A percentile compares a stretch with the other conserved stretches of the same genome.
Conservation (phyloP, 2,329 filamentous ascomycete genomes). For the Sordariomycetes sp. region DNA sequence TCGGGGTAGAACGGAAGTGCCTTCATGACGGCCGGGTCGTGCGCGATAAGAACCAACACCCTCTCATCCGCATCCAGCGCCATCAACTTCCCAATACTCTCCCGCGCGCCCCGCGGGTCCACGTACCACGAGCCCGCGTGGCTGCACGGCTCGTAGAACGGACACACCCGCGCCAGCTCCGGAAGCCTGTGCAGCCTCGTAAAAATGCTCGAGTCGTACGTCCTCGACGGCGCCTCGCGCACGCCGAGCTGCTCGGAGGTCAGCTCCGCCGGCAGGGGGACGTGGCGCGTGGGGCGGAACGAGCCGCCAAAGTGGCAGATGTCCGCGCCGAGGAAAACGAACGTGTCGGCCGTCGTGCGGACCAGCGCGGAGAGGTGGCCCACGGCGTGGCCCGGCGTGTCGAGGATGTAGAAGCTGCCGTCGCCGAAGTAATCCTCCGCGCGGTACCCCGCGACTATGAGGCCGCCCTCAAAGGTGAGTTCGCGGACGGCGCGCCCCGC, state of each 20-base stretch:
- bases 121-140: conserved; percentile 9
- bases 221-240: neutral
- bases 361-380: conserved; percentile 18
- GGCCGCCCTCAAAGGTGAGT: conserved; percentile 6
- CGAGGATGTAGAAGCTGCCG: conserved; percentile 13
- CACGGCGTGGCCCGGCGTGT: conserved; percentile 12
- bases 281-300: conserved; percentile 20
- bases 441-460: conserved; percentile 15
- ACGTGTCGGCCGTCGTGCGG: conserved; percentile 23
- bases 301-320: conserved; percentile 27
- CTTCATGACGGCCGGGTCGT: conserved; percentile 8
- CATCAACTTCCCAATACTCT: conserved; percentile 6
- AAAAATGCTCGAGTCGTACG: neutral
- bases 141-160: conserved; percentile 5
- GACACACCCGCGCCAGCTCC: neutral
- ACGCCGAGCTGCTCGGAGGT: neutral
- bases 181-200: conserved; percentile 1
- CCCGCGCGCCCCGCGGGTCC: conserved; percentile 6
- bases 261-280: conserved; percentile 11
- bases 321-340: conserved; percentile 31
- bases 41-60: conserved; percentile 9
- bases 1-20: conserved; percentile 1
- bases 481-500: conserved; percentile 15
- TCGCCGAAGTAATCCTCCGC: conserved; percentile 14
- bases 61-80: conserved; percentile 8